A percentile compares a stretch with the other conserved stretches of the same genome.
These are phyloP conservation scores for Ambrosiella xylebori DNA, from an alignment of 2,329 filamentous ascomycete species.

Conservation along the genomic window DNA sequence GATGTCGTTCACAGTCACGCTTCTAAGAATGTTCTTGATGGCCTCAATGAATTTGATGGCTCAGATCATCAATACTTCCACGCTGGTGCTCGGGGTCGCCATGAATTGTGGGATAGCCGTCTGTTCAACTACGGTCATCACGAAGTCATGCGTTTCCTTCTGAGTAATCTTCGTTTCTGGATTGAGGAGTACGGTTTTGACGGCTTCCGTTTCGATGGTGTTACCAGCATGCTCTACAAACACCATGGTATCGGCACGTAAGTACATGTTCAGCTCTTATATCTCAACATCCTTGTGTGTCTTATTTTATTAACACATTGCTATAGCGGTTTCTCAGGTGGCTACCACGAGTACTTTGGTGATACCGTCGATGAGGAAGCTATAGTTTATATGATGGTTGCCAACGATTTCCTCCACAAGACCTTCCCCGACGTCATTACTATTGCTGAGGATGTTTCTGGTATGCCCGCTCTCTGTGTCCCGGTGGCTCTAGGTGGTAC, in stretches of 20 bases:
- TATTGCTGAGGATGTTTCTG: conserved; percentile 91
- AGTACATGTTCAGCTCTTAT: conserved; percentile 21
- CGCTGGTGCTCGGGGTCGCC: conserved; percentile 61
- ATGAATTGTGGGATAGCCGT: conserved; percentile 90
- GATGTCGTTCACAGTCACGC: conserved; percentile 97
- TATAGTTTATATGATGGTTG: conserved; percentile 85
- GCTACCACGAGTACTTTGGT: conserved; percentile 97
- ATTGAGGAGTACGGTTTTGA: conserved; percentile 98
- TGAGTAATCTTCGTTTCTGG: conserved; percentile 95
- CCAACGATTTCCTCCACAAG: conserved; percentile 88
- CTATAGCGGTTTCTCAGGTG: conserved; percentile 77
- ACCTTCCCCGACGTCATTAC: conserved; percentile 79
- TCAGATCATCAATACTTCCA: conserved; percentile 96
- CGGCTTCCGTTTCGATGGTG: conserved; percentile 93
- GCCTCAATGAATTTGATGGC: conserved; percentile 88
- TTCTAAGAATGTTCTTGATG: conserved; percentile 91
- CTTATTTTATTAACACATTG: neutral
- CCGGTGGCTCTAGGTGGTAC: conserved; percentile 73
- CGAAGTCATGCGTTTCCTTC: conserved; percentile 84
- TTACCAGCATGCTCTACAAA: conserved; percentile 92
- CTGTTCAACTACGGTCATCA: conserved; percentile 95
- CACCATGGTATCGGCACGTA: conserved; percentile 96
- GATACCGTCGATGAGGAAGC: conserved; percentile 78
- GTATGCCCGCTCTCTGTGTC: conserved; percentile 93
- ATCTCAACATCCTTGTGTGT: neutral